A percentile compares a stretch with the other conserved stretches of the same genome.
Evolutionary conservation across 345 rosid species (phyloP).

Genomic region (Excoecaria cochinchinensis): DNA sequence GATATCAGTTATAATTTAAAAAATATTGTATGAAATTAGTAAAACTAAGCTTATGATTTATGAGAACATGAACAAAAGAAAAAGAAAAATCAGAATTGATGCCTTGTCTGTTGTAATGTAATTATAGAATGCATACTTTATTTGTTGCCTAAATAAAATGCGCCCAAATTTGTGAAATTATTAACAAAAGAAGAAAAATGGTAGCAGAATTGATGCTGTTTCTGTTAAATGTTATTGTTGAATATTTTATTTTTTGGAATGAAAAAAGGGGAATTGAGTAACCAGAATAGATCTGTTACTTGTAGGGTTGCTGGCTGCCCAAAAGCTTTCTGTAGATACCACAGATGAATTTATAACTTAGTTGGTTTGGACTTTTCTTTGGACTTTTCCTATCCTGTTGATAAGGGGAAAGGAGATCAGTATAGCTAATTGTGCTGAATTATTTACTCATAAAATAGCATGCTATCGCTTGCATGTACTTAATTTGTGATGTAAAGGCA

Average conservation of each 20-base stretch:
- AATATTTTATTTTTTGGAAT: neutral
- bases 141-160: neutral
- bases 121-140: neutral
- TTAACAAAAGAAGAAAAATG: neutral
- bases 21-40: neutral
- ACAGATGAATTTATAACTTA: neutral
- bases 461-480: neutral
- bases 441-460: neutral
- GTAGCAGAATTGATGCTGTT: neutral
- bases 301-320: neutral
- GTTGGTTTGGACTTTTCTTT: neutral
- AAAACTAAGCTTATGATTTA: neutral
- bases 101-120: neutral
- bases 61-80: neutral
- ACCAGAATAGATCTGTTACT: neutral
- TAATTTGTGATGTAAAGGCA: neutral
- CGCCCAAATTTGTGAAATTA: neutral
- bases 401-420: neutral
- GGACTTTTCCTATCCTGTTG: neutral
- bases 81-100: neutral
- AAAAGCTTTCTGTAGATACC: neutral
- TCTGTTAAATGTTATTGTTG: neutral
- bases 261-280: neutral
- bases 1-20: neutral
- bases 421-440: neutral